These are phyloP conservation scores for Globomyces sp. DNA, from an alignment of 371 early-diverging fungal genomes.

Conservation along the genomic window DNA sequence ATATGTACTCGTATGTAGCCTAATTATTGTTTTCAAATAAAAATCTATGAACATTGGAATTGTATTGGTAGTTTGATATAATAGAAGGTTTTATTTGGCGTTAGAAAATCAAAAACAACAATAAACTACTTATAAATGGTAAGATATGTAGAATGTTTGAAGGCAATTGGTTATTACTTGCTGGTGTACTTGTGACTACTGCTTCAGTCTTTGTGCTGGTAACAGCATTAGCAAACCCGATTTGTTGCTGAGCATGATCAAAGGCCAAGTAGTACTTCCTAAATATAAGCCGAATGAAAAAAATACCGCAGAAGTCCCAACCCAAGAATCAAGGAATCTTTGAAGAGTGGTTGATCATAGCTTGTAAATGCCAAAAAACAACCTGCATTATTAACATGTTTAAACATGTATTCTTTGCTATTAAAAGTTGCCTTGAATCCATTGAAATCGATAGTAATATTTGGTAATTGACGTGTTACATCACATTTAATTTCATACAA, in stretches of 20 bases:
- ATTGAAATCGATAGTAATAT: background rate
- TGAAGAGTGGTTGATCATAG: background rate
- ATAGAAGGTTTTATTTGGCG: background rate
- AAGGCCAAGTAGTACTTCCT: slow-evolving; percentile 16
- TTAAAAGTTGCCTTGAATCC: slow-evolving; percentile 5
- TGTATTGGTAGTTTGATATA: slow-evolving; percentile 1
- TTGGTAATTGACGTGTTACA: background rate
- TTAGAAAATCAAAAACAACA: too few relatives aligned
- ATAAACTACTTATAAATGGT: too few relatives aligned
- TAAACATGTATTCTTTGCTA: slow-evolving; percentile 14
- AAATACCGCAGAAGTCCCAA: background rate
- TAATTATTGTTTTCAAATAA: background rate
- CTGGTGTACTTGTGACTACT: too few relatives aligned
- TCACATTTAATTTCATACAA: background rate
- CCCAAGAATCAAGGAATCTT: slow-evolving; percentile 11
- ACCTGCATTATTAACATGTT: background rate
- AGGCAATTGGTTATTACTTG: too few relatives aligned
- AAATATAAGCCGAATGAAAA: background rate
- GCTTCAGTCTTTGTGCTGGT: too few relatives aligned
- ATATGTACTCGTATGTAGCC: slow-evolving; percentile 84
- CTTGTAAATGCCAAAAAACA: slow-evolving; percentile 16
- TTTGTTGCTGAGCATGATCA: slow-evolving; percentile 10
- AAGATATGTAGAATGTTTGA: too few relatives aligned
- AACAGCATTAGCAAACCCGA: slow-evolving; percentile 2
- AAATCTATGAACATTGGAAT: too few relatives aligned